Base-by-base conservation (phyloP, 2,329 filamentous ascomycete species). In the Gnomoniopsis smithogilvyi region DNA sequence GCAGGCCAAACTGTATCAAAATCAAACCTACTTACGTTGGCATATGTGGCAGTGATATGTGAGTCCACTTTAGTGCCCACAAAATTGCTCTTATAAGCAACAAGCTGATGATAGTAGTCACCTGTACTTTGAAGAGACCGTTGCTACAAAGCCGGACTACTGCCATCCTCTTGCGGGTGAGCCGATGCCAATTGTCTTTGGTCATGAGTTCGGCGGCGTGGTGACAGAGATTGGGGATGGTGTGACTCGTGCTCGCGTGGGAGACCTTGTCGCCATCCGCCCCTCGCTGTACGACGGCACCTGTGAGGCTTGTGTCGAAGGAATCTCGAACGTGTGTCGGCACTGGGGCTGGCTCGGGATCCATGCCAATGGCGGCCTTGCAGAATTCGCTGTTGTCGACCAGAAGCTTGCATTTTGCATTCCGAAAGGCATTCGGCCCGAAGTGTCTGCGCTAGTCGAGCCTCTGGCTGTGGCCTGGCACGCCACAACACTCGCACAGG, bases 401-500 rank as follows among this genome's bases (percentile, higher is more conserved):
- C 71, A 75, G 43, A 68, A 71, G 19, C 75, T 77, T 3, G 74
- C 78, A 0, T 72, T 81, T 45, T 74, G 74, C 1, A 69, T 86
- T 0, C 81, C 83, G 0, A 72, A 78, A 10, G 76, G 78, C 51
- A 70, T 84, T 7, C 72, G 75, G 0, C 73, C 84, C 15, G 79
- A 84, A 38, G 72, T 83, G 14, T 80, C 72, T 52, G 84, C 86
- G 0, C 72, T 89, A 2, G 79, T 88, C 6, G 86, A 89, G 64
- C 86, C 86, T 0, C 72, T 89, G 1, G 76, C 83, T 0, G 84
- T 88, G 0, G 84, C 82, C 6, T 88, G 85, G 85, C 86, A 88
- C 64, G 85, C 83, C 0, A 78, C 68, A 11, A 38, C 36, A n/a
- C 41, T 61, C 21, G 65, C 56, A 21, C 48, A 55, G 11, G 46